Base-by-base conservation (phyloP, 139 green algal genomes). In the Chlamydomonas schloesseri region DNA sequence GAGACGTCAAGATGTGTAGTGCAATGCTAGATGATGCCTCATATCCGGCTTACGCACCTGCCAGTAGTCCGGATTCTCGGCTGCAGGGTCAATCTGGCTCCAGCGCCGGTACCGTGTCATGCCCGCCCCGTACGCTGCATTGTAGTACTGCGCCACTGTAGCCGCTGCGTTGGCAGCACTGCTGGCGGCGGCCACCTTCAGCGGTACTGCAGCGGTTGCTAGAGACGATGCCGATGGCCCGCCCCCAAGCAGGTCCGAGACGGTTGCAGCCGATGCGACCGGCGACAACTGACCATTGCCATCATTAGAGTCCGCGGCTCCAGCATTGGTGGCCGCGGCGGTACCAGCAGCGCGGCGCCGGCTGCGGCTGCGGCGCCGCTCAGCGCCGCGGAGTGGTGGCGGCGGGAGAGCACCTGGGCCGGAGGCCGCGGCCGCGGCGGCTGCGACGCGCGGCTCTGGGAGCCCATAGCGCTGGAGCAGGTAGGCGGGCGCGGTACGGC, bases 61-160 rank as follows among this genome's bases (percentile, higher is more conserved):
- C 79, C 79, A 85, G 65, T 85, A 85, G 31, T 77, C 67, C 11
- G 79, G 79, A 28, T 85, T 55, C 50, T 85, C 79, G 1, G 65
- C 21, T 0, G 79, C 79, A 4, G 79, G 79, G 31, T 85, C 79
- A 21, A 85, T 85, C 23, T 28, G 65, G 33, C 79, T 85, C 79
- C 79, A 85, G 0, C 79, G 65, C 60, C 60, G 26, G 67, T 85
- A 85, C 1, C 79, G 79, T 8, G n/a, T 77, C 23, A 77, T 70
- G 23, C 79, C 79, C 23, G 79, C 79, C 33, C 79, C 79, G 79
- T 85, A 85, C 68, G 36, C 68, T 0, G 62, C 55, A 18, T 26
- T 42, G 46, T 76, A 76, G 13, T 33, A 26, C 5, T 23, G 23
- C 29, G 24, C 33, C 9, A 46, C 67, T 0, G 31, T 37, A 31